Base-by-base conservation (phyloP, 371 early-diverging fungal species). In the Rhizopus delemar region DNA sequence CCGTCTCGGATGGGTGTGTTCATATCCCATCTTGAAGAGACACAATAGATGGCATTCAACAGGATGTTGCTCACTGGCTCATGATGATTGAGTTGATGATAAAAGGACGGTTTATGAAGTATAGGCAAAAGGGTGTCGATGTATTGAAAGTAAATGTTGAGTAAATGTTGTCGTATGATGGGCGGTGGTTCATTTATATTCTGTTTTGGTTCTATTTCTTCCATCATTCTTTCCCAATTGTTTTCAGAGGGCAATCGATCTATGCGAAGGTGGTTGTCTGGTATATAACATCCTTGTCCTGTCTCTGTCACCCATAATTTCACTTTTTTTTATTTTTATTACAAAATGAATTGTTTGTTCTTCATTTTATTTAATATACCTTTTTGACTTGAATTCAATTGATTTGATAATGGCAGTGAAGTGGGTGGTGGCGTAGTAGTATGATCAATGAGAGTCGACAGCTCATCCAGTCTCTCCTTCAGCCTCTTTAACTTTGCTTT, bases 41-140 rank as follows among this genome's bases (percentile, higher is more conserved):
- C 69, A 15, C 66, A 66, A 33, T 65, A 70, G 13, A 74, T 69
- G 8, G 74, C 74, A 58, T 74, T 66, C 3, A 70, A 36, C 15
- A 74, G 46, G 0, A 70, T 12, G 3, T 49, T 35, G 43, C 48
- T 57, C 5, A 50, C 22, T 7, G 46, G 53, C 29, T 64, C 34
- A 15, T 46, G 46, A 15, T 36, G 52, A 22, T 45, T 7, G 12
- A 63, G 3, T n/a, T 63, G 58, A 4, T 64, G 58, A 6, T 59
- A 51, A 51, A 72, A 69, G 0, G 86, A 73, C 5, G 77, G 65
- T 50, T 78, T 77, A 67, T 88, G 82, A 15, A 88, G 53, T 5
- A 89, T 74, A 0, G 90, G 90, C 34, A 89, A 73, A 46, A 82
- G 78, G 1, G 86, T 84, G 69, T 91, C 84, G 7, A 89, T 79